Percentiles rank a stretch among this genome's conserved stretches.
phyloP scores from a whole-genome alignment of 2,329 filamentous ascomycete species.

The Fusarium beomiforme region DNA sequence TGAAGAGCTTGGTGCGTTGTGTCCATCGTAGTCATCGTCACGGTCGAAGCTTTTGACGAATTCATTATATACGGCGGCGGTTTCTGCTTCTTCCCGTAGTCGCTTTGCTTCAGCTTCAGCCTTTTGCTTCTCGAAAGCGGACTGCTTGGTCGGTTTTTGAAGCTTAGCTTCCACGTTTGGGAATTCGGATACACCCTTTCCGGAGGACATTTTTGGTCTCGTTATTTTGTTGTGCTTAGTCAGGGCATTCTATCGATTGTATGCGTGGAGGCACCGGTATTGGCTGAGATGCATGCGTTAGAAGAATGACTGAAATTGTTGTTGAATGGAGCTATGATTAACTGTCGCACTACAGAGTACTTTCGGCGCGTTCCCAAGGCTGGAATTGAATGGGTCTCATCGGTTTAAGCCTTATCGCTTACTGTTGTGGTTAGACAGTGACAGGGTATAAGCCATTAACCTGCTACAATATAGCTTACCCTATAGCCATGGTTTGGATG shows the following conservation, averaged over 20 bases:
- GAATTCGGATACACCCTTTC: slow-evolving; percentile 65
- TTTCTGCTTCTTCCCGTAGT: slow-evolving; percentile 84
- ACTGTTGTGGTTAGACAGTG: not conserved
- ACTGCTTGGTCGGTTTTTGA: slow-evolving; percentile 82
- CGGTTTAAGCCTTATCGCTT: not conserved
- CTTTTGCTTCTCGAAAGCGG: slow-evolving; percentile 87
- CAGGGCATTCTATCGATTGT: slow-evolving; percentile 20
- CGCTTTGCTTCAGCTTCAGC: slow-evolving; percentile 91
- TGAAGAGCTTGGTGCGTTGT: slow-evolving; percentile 10
- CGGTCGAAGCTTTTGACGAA: slow-evolving; percentile 84
- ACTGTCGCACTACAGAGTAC: slow-evolving; percentile 14
- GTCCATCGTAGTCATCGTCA: slow-evolving; percentile 60
- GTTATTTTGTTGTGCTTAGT: not conserved
- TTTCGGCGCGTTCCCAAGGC: not conserved
- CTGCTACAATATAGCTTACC: not conserved
- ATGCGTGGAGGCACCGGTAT: not conserved
- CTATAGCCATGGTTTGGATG: not conserved
- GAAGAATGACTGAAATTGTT: not conserved
- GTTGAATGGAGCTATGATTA: slow-evolving; percentile 1
- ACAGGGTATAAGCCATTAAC: not conserved
- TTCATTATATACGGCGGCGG: slow-evolving; percentile 84
- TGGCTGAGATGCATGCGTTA: not conserved
- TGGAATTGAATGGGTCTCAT: not conserved
- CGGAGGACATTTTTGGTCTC: slow-evolving; percentile 55
- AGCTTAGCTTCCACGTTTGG: slow-evolving; percentile 81